These are phyloP conservation scores for Lathyrus aphaca DNA, from an alignment of 306 rosid genomes.

Conservation along the genomic window DNA sequence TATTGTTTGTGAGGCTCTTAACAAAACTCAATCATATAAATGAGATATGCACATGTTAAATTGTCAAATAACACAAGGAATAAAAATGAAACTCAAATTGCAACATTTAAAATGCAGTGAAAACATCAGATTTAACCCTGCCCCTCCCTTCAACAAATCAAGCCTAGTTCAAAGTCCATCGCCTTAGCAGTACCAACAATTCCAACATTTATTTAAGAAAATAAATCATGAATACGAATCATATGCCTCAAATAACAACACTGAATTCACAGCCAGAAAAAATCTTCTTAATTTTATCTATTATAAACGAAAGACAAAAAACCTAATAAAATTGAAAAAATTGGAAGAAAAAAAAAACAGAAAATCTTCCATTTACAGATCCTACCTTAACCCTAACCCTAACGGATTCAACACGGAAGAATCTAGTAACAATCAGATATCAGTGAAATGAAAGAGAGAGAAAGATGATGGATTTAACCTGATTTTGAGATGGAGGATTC, in stretches of 20 bases:
- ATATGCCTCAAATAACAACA: neutral
- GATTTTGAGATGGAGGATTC: slow-evolving; percentile 37
- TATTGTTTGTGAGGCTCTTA: too few relatives aligned
- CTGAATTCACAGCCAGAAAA: neutral
- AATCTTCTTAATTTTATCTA: neutral
- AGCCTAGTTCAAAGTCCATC: neutral
- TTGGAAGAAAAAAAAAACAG: neutral
- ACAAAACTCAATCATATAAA: neutral
- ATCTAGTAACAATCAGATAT: neutral
- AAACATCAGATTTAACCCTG: neutral
- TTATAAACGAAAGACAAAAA: neutral
- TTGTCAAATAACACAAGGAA: neutral
- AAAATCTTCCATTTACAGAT: neutral
- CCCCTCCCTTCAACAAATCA: neutral
- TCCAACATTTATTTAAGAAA: neutral
- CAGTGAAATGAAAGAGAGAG: neutral
- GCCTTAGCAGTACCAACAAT: neutral
- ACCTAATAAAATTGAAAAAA: slow-evolving; percentile 4
- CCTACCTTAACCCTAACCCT: neutral
- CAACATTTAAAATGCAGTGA: neutral
- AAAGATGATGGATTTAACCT: slow-evolving; percentile 25
- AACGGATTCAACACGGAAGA: neutral
- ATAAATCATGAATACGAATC: too few relatives aligned
- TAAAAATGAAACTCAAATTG: slow-evolving; percentile 5
- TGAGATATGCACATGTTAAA: slow-evolving; percentile 5